Evolutionary conservation across 345 rosid species (phyloP).

Genomic region (Pugionium dolabratum): DNA sequence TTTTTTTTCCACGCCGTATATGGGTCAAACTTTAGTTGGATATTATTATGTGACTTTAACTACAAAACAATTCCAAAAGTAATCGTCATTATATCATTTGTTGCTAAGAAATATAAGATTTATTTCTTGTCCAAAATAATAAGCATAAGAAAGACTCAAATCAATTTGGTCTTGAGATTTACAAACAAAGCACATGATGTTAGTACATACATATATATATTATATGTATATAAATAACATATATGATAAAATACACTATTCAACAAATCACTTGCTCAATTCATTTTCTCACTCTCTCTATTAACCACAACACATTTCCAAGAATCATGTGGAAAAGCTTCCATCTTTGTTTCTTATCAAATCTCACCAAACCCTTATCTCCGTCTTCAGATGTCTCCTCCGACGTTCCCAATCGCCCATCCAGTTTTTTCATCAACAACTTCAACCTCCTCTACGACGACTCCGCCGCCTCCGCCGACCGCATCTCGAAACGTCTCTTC

Average conservation of each 20-base stretch:
- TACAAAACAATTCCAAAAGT: too few relatives aligned
- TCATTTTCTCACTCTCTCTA: constrained; percentile 29
- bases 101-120: too few relatives aligned
- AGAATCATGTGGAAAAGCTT: constrained; percentile 39
- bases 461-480: background rate
- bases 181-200: constrained; percentile 12
- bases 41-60: too few relatives aligned
- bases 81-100: too few relatives aligned
- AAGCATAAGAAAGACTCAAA: background rate
- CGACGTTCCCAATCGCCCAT: constrained; percentile 32
- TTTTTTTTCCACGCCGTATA: too few relatives aligned
- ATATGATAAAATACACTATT: constrained; percentile 12
- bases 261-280: constrained; percentile 21
- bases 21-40: too few relatives aligned
- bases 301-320: constrained; percentile 22
- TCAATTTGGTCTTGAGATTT: background rate
- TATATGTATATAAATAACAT: constrained; percentile 15
- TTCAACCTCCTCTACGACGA: constrained; percentile 32
- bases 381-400: constrained; percentile 23
- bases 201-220: constrained; percentile 1
- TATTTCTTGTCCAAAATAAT: background rate
- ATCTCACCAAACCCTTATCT: constrained; percentile 19
- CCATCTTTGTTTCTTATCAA: constrained; percentile 40
- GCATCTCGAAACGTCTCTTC: constrained; percentile 21
- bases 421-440: constrained; percentile 33